Conservation (phyloP, 768 basidiomycete genomes). For the Candolleomyces aberdarensis region DNA sequence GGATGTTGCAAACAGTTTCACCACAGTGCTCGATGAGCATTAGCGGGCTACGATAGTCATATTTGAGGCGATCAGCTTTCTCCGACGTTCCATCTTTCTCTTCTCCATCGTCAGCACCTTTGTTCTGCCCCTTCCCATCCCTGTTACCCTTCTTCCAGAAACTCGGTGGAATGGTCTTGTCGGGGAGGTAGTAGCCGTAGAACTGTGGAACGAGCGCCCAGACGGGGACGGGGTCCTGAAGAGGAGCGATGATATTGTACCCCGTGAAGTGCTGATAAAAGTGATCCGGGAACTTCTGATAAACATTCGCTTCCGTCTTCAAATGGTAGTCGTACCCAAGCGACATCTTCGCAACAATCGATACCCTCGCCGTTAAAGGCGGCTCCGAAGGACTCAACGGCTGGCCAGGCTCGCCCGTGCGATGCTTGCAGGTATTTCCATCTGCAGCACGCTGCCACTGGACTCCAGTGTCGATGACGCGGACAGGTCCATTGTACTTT, state of each 20-base stretch:
- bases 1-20: conserved; percentile 15
- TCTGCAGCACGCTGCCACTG: conserved; percentile 28
- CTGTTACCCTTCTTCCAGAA: not conserved
- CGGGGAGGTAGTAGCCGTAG: conserved; percentile 54
- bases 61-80: not conserved
- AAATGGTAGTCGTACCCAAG: conserved; percentile 34
- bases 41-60: conserved; percentile 32
- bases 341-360: conserved; percentile 45
- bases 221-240: conserved; percentile 43
- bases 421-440: conserved; percentile 27
- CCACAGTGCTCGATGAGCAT: conserved; percentile 46
- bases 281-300: conserved; percentile 41
- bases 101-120: not conserved
- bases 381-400: too few species aligned
- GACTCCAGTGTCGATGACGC: not conserved
- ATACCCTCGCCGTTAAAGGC: conserved; percentile 30
- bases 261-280: conserved; percentile 50
- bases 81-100: not conserved
- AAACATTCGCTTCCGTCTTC: conserved; percentile 37
- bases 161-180: not conserved
- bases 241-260: conserved; percentile 39
- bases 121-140: conserved; percentile 12
- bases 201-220: conserved; percentile 58
- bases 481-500: not conserved
- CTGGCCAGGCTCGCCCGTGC: not conserved